A percentile compares a stretch with the other conserved stretches of the same genome.
Conservation (phyloP, 257 asterid species). For the Voacanga thouarsii region DNA sequence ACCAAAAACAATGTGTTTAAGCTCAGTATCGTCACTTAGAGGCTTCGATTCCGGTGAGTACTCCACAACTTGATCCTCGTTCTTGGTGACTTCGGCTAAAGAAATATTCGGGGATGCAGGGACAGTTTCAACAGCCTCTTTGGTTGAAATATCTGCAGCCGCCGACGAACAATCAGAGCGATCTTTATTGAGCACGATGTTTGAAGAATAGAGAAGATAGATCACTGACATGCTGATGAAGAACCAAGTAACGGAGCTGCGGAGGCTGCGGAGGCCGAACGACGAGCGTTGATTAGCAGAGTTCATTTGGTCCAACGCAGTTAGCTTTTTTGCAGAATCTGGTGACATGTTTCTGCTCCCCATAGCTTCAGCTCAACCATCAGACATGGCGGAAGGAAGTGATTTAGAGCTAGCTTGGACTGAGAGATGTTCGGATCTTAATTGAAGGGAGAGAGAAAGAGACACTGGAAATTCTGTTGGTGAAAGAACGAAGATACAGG, state of each 20-base stretch:
- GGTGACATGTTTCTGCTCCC: conserved; percentile 9
- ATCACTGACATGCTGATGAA: conserved; percentile 38
- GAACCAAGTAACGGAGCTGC: conserved; percentile 36
- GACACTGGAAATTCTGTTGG: background rate
- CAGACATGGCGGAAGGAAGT: conserved; percentile 20
- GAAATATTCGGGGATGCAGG: background rate
- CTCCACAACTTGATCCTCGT: background rate
- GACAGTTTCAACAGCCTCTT: conserved; percentile 13
- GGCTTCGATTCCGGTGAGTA: background rate
- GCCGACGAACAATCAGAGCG: conserved; percentile 17
- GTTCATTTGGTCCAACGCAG: conserved; percentile 23
- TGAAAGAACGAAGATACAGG: conserved; percentile 19
- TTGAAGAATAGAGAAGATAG: conserved; percentile 52
- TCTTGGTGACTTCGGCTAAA: conserved; percentile 5
- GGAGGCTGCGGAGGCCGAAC: conserved; percentile 41
- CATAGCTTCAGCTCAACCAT: conserved; percentile 7
- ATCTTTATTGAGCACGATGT: conserved; percentile 35
- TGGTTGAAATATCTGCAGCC: conserved; percentile 16
- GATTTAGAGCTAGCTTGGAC: conserved; percentile 21
- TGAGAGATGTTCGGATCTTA: conserved; percentile 51
- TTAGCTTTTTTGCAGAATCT: background rate
- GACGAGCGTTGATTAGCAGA: conserved; percentile 36
- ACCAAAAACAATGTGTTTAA: conserved; percentile 55
- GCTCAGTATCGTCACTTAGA: conserved; percentile 24
- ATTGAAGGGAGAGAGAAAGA: background rate